A percentile compares a stretch with the other conserved stretches of the same genome.
phyloP scores from a whole-genome alignment of 2,329 filamentous ascomycete genomes.

The Verticillium zaregamsianum region DNA sequence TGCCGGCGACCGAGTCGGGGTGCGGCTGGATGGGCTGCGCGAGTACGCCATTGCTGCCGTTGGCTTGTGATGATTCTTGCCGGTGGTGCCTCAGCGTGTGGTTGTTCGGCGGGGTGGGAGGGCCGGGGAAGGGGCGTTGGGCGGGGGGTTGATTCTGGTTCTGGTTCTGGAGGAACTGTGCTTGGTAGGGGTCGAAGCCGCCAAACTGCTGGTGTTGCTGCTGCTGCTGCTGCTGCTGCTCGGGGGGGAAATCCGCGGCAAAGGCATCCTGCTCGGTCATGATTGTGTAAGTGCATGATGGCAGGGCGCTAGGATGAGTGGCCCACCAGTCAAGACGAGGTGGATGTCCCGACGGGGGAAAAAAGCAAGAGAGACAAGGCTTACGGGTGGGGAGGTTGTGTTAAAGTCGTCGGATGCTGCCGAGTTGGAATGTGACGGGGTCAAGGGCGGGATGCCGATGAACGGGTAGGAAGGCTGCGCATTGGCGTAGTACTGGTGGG shows the following conservation, averaged over 20 bases:
- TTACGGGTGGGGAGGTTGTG: slow-evolving; percentile 49
- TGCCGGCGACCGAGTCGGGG: slow-evolving; percentile 14
- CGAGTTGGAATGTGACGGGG: slow-evolving; percentile 38
- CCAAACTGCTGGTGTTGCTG: slow-evolving; percentile 35
- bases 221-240: slow-evolving; percentile 9
- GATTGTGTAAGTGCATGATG: slow-evolving; percentile 23
- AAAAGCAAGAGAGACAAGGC: slow-evolving; percentile 22
- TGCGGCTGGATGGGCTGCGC: slow-evolving; percentile 16
- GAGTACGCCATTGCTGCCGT: slow-evolving; percentile 19
- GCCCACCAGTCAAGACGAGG: slow-evolving; percentile 15
- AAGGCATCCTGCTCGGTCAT: slow-evolving; percentile 43
- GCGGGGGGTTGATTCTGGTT: slow-evolving; percentile 9
- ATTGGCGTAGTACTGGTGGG: slow-evolving; percentile 44
- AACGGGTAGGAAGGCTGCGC: slow-evolving; percentile 47
- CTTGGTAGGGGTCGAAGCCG: slow-evolving; percentile 38
- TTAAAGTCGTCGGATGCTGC: slow-evolving; percentile 51
- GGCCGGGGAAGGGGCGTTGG: slow-evolving; percentile 35
- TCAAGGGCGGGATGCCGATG: slow-evolving; percentile 33
- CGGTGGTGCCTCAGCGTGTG: slow-evolving; percentile 14
- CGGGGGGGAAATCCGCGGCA: slow-evolving; percentile 40
- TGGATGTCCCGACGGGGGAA: slow-evolving; percentile 18
- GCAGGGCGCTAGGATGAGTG: slow-evolving; percentile 24
- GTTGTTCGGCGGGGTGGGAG: slow-evolving; percentile 47
- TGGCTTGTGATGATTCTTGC: slow-evolving; percentile 17
- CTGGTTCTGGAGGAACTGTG: slow-evolving; percentile 19